These are phyloP conservation scores for Lojkania enalia DNA, from an alignment of 2,329 filamentous ascomycete species.

Conservation along the genomic window DNA sequence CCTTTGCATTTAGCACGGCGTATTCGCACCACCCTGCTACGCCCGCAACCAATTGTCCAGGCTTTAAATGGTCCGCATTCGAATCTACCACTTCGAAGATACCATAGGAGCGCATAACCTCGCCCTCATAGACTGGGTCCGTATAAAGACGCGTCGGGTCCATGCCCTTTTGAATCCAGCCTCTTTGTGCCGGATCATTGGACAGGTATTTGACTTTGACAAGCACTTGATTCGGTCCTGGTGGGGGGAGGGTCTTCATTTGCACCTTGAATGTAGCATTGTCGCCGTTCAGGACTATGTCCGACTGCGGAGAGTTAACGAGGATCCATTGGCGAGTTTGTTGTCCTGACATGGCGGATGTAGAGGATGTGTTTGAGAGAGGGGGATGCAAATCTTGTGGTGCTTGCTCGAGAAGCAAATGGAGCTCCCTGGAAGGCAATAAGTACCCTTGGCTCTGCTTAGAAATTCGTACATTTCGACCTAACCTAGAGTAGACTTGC, in stretches of 20 bases:
- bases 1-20: constrained; percentile 52
- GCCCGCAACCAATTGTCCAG: constrained; percentile 62
- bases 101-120: constrained; percentile 65
- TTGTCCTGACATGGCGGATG: constrained; percentile 32
- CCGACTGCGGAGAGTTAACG: constrained; percentile 43
- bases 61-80: constrained; percentile 56
- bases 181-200: constrained; percentile 58
- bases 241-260: constrained; percentile 39
- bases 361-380: neutral
- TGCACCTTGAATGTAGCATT: constrained; percentile 48
- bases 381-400: neutral
- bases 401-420: too few species aligned
- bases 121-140: constrained; percentile 48
- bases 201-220: constrained; percentile 53
- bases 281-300: constrained; percentile 41
- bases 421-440: too few species aligned
- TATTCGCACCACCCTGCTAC: constrained; percentile 67
- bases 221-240: constrained; percentile 49
- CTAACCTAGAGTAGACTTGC: too few species aligned
- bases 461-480: too few species aligned
- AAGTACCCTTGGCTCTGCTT: too few species aligned
- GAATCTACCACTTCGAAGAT: constrained; percentile 64
- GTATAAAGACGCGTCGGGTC: constrained; percentile 52
- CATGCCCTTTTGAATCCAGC: constrained; percentile 51
- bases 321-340: constrained; percentile 51